Evolutionary conservation across 768 basidiomycete species (phyloP), one percentile per base, ranked within the genome.

Genomic region (Phlegmacium glaucopus): DNA sequence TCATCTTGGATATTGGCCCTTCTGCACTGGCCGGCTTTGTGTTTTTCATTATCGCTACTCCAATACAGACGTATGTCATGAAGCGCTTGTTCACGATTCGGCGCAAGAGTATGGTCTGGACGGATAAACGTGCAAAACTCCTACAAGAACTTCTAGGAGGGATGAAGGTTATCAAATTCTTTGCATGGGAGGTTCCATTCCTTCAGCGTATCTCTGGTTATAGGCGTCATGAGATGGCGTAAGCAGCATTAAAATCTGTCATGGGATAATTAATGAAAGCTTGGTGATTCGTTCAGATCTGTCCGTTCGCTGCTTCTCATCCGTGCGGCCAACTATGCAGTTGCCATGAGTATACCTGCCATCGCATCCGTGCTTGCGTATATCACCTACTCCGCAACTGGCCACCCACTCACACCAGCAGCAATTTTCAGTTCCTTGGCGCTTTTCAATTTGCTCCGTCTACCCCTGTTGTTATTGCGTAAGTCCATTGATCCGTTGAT

Each of bases 151-250:
- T 98, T 1, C 68, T 96, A 0, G 83, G 85, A 11, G 89, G 90
- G 1, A 94, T 96, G 81, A 86, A 90, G 53, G 79, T 95, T 51
- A 88, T 96, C 75, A 96, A 96, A 65, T 85, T 86, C 63, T 94
- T 94, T 64, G 83, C 87, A 5, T 94, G 90, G 90, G 90, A 93
- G 58, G 57, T 66, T 1, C 90, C 94, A 0, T 94, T 91, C 64
- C 73, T 95, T 17, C 70, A 80, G 12, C 80, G 85, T 38, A 77
- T 96, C 22, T 75, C 77, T 26, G 78, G 77, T 35, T 87, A 87
- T 58, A 75, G 94, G 44, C 70, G 68, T 41, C 76, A 77, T 42
- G 94, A 95, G 64, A 81, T 92, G 67, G 63, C 56, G 77, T 87
- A 74, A 35, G 76, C 57, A 13, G 12, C 9, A 29, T 32, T 8